Base-by-base conservation (phyloP, 768 basidiomycete species). In the Tylopilus rubrobrunneus region DNA sequence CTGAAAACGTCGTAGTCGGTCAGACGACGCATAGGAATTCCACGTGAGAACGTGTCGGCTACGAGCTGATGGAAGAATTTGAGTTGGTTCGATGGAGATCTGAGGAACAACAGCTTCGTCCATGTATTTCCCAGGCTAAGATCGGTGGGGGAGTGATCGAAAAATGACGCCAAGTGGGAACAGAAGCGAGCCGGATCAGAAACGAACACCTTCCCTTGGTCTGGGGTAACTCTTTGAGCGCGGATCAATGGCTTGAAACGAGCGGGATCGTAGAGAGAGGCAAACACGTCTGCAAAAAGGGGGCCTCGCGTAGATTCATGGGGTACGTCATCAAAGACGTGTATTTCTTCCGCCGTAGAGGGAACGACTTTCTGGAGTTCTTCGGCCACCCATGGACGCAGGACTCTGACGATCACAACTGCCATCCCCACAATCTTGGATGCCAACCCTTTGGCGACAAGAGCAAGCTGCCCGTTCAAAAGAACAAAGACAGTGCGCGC, bases 261-360 rank as follows among this genome's bases (percentile, higher is more conserved):
- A 25, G 70, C 62, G 21, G 72, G 66, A 34, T 77, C 69, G 47
- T 86, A 75, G 19, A 86, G 69, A 17, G 79, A 74, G 37, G 81
- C 73, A 58, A 90, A 81, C 37, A 92, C 85, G 59, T 91, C 86
- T n/a, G 79, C 72, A 60, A 85, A 89, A 21, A 94, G 75, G 14
- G 73, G 72, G 1, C 89, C 88, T 60, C 83, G 83, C 1, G 81
- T 76, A 25, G 77, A 73, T 36, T 79, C 69, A 45, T 79, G 78
- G 3, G 85, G 80, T 11, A 89, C 87, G 57, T 95, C 92, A 56
- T 92, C 89, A 27, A 92, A 71, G 53, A 95, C 86, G 61, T 90
- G 78, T 7, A 95, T 73, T 25, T 70, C 71, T 62, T 73, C 76
- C 21, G 76, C 85, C 15, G 79, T 79, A 7, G 74, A 48, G 7